Percentiles rank a stretch among this genome's conserved stretches.
These are phyloP conservation scores for Withania somnifera DNA, from an alignment of 305 asterid species.

Conservation along the genomic window DNA sequence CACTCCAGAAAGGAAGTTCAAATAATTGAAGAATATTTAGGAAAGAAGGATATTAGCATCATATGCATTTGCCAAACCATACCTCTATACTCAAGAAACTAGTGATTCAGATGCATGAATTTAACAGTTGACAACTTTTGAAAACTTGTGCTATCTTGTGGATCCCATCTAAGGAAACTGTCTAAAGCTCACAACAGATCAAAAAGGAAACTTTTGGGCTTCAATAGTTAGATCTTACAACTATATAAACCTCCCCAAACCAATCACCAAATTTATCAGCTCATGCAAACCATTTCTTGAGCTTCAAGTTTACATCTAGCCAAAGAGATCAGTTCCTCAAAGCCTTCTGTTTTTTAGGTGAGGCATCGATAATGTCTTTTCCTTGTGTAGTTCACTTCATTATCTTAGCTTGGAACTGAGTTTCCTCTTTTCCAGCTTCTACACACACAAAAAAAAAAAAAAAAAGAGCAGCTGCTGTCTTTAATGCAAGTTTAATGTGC, in stretches of 20 bases:
- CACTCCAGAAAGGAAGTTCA: background rate
- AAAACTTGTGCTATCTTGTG: slow-evolving; percentile 13
- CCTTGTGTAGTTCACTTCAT: background rate
- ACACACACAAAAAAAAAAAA: background rate
- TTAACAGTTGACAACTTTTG: background rate
- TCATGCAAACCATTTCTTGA: slow-evolving; percentile 2
- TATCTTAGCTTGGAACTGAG: background rate
- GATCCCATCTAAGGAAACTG: slow-evolving; percentile 24
- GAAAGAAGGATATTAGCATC: background rate
- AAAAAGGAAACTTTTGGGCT: slow-evolving; percentile 8
- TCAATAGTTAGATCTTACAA: slow-evolving; percentile 19
- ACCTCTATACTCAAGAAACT: background rate
- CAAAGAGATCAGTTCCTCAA: background rate
- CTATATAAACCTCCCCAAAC: slow-evolving; percentile 25
- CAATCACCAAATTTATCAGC: slow-evolving; percentile 20
- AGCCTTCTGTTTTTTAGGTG: background rate
- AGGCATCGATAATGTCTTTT: background rate
- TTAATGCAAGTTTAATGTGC: background rate
- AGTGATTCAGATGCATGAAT: background rate
- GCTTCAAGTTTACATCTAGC: background rate
- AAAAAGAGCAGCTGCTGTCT: too few species aligned
- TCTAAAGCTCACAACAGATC: slow-evolving; percentile 3
- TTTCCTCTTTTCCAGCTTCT: background rate
- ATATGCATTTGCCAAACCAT: background rate
- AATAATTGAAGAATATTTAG: background rate